Conservation (phyloP, 2,329 filamentous ascomycete genomes). For the Plectosphaerella plurivora region DNA sequence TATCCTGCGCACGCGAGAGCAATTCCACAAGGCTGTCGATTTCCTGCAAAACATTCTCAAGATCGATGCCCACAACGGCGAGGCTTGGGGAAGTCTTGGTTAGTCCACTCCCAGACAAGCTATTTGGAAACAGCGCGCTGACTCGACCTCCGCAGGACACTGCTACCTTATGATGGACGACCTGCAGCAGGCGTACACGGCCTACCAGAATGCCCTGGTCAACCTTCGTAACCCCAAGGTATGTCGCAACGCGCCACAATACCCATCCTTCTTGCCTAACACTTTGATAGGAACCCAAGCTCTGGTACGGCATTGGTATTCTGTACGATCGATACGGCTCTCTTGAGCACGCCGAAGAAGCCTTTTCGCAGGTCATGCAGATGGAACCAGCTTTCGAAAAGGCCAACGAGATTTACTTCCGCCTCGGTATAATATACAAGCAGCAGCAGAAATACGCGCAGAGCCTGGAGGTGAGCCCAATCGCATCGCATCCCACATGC, state of each 20-base stretch:
- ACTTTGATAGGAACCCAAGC: constrained; percentile 71
- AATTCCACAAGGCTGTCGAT: constrained; percentile 90
- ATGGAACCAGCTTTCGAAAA: constrained; percentile 98
- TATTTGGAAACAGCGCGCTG: constrained; percentile 8
- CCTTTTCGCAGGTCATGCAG: constrained; percentile 97
- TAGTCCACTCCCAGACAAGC: constrained; percentile 23
- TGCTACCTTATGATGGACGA: constrained; percentile 99
- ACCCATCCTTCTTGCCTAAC: constrained; percentile 7
- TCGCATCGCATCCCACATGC: background rate
- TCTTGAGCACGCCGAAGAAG: constrained; percentile 94
- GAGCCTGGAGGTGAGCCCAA: constrained; percentile 73
- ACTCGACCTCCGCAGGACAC: constrained; percentile 58
- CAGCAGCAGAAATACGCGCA: constrained; percentile 91
- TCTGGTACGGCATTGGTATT: constrained; percentile 99
- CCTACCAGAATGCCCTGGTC: constrained; percentile 92
- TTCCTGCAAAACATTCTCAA: constrained; percentile 89
- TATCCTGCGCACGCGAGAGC: constrained; percentile 86
- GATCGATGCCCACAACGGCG: constrained; percentile 82
- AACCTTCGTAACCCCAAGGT: constrained; percentile 93
- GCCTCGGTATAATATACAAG: constrained; percentile 99
- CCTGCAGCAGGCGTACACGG: constrained; percentile 90
- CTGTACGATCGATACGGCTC: constrained; percentile 95
- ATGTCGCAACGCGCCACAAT: constrained; percentile 18
- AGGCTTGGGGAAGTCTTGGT: constrained; percentile 96
- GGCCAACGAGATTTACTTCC: constrained; percentile 98